phyloP scores from a whole-genome alignment of 1,139 yeast genomes.

The Candida sojae region DNA sequence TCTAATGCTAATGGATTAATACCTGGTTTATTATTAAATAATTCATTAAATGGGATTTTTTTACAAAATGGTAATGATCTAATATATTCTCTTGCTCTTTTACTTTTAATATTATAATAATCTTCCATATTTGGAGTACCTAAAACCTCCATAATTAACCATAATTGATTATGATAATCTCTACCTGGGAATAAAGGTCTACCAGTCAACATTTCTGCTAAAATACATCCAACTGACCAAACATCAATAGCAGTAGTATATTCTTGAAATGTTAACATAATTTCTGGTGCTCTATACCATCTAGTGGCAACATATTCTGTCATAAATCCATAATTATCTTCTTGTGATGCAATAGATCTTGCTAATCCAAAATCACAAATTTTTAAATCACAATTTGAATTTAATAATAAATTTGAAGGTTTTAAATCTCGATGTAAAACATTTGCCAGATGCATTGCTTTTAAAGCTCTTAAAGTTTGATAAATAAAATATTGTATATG shows the following conservation, averaged over 20 bases:
- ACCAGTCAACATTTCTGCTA: conserved; percentile 65
- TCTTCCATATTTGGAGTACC: conserved; percentile 69
- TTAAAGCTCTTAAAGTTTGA: conserved; percentile 64
- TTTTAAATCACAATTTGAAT: conserved; percentile 42
- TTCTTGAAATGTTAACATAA: conserved; percentile 68
- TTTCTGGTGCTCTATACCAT: conserved; percentile 82
- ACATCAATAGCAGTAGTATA: conserved; percentile 74
- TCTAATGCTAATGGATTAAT: conserved; percentile 64
- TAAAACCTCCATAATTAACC: conserved; percentile 58
- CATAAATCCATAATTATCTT: conserved; percentile 37
- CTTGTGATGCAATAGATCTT: conserved; percentile 37
- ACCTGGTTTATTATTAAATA: conserved; percentile 39
- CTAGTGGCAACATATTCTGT: conserved; percentile 80
- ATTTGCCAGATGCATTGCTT: conserved; percentile 61
- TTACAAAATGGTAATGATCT: conserved; percentile 57
- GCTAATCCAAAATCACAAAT: conserved; percentile 61
- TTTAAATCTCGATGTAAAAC: conserved; percentile 44
- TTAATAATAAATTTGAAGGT: conserved; percentile 39
- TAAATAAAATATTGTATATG: conserved; percentile 70
- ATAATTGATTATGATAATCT: conserved; percentile 67
- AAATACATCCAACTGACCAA: conserved; percentile 80
- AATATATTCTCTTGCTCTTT: conserved; percentile 64
- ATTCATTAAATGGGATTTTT: conserved; percentile 42
- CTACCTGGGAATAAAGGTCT: conserved; percentile 79
- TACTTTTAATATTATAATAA: conserved; percentile 55